Evolutionary conservation across 2,329 filamentous ascomycete genomes (phyloP).

Genomic region (Exophiala dermatitidis): DNA sequence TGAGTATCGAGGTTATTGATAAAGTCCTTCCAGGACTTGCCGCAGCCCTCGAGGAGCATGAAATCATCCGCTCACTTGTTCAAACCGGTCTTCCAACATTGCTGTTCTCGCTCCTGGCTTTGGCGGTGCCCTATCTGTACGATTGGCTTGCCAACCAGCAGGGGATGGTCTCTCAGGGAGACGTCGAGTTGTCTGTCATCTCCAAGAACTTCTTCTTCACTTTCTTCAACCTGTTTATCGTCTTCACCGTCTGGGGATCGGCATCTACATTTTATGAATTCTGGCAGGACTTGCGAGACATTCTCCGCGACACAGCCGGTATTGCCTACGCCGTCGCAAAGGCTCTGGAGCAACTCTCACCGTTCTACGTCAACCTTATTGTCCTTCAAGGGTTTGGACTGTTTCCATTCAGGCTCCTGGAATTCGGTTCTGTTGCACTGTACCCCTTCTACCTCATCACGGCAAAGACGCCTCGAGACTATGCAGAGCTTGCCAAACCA

Average conservation of each 20-base stretch:
- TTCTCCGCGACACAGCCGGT: constrained; percentile 68
- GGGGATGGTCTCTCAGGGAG: constrained; percentile 89
- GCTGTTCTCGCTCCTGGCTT: constrained; percentile 76
- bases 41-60: constrained; percentile 58
- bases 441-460: constrained; percentile 73
- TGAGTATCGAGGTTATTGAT: constrained; percentile 74
- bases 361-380: constrained; percentile 91
- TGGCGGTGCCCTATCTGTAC: constrained; percentile 88
- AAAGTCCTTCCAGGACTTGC: constrained; percentile 65
- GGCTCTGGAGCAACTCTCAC: constrained; percentile 65
- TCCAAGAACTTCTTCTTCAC: constrained; percentile 99
- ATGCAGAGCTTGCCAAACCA: constrained; percentile 71
- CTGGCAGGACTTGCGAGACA: constrained; percentile 58
- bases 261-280: constrained; percentile 66
- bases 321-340: constrained; percentile 68
- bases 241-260: constrained; percentile 83
- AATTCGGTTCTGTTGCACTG: constrained; percentile 76
- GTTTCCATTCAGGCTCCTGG: constrained; percentile 83
- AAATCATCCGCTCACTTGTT: constrained; percentile 66
- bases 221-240: constrained; percentile 97
- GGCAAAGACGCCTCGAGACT: constrained; percentile 84
- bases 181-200: constrained; percentile 88
- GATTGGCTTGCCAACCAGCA: constrained; percentile 86
- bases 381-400: constrained; percentile 89
- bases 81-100: constrained; percentile 83